Evolutionary conservation across 2,329 filamentous ascomycete species (phyloP).

Genomic region (Colletotrichum theobromicola): DNA sequence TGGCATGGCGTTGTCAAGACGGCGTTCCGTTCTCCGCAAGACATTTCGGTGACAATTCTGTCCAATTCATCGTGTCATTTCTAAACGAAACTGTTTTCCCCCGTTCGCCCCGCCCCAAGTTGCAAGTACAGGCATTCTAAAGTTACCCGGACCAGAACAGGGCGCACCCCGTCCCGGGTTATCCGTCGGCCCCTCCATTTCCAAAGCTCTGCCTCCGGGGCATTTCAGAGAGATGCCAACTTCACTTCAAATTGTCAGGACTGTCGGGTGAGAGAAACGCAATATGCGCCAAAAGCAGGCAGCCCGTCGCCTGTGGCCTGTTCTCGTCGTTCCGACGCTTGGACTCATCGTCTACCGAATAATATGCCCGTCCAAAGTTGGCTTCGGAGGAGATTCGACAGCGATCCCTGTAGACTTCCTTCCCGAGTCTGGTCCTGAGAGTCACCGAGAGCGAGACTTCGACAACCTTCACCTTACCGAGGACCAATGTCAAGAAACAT

Average conservation of each 20-base stretch:
- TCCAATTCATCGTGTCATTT: not conserved
- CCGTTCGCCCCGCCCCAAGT: not conserved
- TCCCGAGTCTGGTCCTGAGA: not conserved
- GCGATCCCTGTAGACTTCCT: not conserved
- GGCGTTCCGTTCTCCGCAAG: not conserved
- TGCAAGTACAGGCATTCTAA: not conserved
- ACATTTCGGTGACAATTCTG: not conserved
- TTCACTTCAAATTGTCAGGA: not conserved
- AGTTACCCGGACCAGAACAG: not conserved
- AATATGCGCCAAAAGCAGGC: conserved; percentile 2
- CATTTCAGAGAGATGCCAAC: not conserved
- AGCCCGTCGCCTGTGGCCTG: not conserved
- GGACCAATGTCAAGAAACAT: conserved; percentile 46
- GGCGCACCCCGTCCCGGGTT: not conserved
- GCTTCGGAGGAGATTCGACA: not conserved
- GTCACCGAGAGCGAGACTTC: not conserved
- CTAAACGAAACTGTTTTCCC: not conserved
- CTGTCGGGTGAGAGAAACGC: not conserved
- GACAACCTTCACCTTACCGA: conserved; percentile 45
- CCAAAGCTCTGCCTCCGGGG: not conserved
- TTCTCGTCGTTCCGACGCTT: not conserved
- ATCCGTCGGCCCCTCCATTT: not conserved
- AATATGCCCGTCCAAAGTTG: not conserved
- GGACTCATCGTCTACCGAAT: not conserved
- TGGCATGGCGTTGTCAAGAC: not conserved